A percentile compares a stretch with the other conserved stretches of the same genome.
Evolutionary conservation across 2,329 filamentous ascomycete species (phyloP).

Genomic region (Dothistroma pini): DNA sequence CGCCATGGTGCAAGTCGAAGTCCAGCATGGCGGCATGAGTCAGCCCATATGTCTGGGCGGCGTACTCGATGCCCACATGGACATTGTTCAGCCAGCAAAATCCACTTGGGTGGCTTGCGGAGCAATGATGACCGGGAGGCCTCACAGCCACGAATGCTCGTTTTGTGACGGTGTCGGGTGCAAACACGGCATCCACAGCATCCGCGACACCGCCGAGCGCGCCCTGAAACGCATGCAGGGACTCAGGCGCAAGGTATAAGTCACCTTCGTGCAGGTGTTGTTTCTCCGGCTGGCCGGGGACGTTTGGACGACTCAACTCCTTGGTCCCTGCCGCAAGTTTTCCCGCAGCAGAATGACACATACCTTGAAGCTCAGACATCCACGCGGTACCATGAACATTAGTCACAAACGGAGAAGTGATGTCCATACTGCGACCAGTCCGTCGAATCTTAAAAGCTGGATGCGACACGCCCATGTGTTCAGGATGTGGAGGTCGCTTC

Average conservation of each 20-base stretch:
- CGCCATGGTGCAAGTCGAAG: conserved; percentile 87
- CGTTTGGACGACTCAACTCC: conserved; percentile 62
- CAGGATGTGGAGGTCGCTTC: conserved; percentile 62
- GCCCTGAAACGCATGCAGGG: conserved; percentile 81
- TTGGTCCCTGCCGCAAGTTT: conserved; percentile 74
- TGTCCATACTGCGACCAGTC: conserved; percentile 65
- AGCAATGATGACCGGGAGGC: conserved; percentile 94
- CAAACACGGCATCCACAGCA: conserved; percentile 81
- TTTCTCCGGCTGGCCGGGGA: conserved; percentile 44
- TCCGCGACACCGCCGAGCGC: conserved; percentile 91
- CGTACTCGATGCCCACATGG: conserved; percentile 92
- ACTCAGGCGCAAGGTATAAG: conserved; percentile 84
- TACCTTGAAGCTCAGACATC: conserved; percentile 85
- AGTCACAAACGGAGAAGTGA: conserved; percentile 74
- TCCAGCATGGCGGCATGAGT: conserved; percentile 94
- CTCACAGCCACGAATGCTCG: conserved; percentile 87
- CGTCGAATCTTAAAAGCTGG: conserved; percentile 78
- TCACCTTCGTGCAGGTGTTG: conserved; percentile 79
- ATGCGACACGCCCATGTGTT: conserved; percentile 53
- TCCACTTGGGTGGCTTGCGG: conserved; percentile 80
- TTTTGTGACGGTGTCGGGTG: conserved; percentile 36
- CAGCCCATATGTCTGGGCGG: conserved; percentile 73
- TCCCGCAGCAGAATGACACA: conserved; percentile 77
- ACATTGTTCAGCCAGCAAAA: conserved; percentile 99
- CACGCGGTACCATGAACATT: conserved; percentile 87